A percentile compares a stretch with the other conserved stretches of the same genome.
These are phyloP conservation scores for Anethum foeniculum DNA, from an alignment of 140 eudicot species.

Conservation along the genomic window DNA sequence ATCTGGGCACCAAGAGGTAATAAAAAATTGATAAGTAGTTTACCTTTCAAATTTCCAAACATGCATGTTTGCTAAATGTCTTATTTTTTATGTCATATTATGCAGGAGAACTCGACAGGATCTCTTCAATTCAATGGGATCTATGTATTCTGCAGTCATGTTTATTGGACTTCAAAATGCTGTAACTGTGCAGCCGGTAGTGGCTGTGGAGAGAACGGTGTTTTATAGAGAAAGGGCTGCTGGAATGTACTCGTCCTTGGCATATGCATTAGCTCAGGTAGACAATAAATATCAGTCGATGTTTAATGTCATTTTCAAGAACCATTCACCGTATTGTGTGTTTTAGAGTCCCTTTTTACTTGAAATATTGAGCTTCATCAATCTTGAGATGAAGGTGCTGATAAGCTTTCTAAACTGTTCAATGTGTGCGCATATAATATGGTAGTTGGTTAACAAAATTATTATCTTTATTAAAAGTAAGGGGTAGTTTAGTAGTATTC, in stretches of 20 bases:
- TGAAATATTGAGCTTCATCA: neutral
- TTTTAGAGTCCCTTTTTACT: neutral
- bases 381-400: too few species aligned
- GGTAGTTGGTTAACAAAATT: too few species aligned
- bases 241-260: slow-evolving; percentile 21
- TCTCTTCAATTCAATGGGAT: slow-evolving; percentile 76
- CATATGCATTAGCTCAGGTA: slow-evolving; percentile 82
- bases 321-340: neutral
- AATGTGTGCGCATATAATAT: too few species aligned
- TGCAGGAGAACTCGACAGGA: slow-evolving; percentile 42
- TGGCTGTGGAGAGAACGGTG: slow-evolving; percentile 70
- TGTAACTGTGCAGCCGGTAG: slow-evolving; percentile 72
- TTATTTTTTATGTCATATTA: neutral
- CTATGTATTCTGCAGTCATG: slow-evolving; percentile 57
- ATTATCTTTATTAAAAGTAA: too few species aligned
- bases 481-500: too few species aligned
- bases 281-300: neutral
- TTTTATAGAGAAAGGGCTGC: slow-evolving; percentile 90
- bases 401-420: too few species aligned
- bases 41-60: neutral
- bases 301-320: neutral
- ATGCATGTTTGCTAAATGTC: neutral
- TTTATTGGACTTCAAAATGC: slow-evolving; percentile 67
- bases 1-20: neutral
- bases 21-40: too few species aligned